A percentile compares a stretch with the other conserved stretches of the same genome.
Conservation (phyloP, 1,284 basidiomycete genomes). For the Peniophora sp. region DNA sequence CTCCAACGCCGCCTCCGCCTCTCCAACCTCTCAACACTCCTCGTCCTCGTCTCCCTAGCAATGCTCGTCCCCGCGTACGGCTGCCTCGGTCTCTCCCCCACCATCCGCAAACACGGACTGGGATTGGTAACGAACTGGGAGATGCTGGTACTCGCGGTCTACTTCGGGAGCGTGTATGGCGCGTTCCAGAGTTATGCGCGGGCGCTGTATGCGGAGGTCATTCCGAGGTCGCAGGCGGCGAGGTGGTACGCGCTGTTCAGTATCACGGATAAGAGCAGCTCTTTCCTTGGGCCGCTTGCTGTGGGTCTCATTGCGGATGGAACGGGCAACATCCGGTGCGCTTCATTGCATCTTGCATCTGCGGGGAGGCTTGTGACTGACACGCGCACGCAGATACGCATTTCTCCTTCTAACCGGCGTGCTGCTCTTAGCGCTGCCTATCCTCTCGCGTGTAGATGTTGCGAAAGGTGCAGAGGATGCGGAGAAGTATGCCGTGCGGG, state of each 20-base stretch:
- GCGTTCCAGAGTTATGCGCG: constrained; percentile 78
- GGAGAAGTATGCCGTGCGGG: constrained; percentile 33
- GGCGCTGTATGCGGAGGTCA: constrained; percentile 70
- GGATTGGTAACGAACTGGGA: constrained; percentile 74
- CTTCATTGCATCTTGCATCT: too few relatives aligned
- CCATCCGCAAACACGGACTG: constrained; percentile 40
- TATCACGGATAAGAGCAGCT: constrained; percentile 86
- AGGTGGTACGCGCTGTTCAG: constrained; percentile 79
- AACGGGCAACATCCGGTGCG: constrained; percentile 75
- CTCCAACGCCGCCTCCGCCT: constrained; percentile 55
- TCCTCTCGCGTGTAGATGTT: constrained; percentile 65
- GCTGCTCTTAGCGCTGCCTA: constrained; percentile 73
- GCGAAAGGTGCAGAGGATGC: constrained; percentile 64
- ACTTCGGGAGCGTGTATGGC: constrained; percentile 75
- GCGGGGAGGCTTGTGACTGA: too few relatives aligned
- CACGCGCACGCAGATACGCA: constrained; percentile 33
- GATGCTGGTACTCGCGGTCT: constrained; percentile 77
- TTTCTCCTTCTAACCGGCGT: constrained; percentile 83
- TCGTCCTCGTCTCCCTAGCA: constrained; percentile 59
- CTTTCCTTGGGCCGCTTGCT: constrained; percentile 81
- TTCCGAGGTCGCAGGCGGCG: constrained; percentile 75
- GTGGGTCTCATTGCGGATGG: constrained; percentile 81
- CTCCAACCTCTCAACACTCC: constrained; percentile 61
- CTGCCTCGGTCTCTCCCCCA: constrained; percentile 66
- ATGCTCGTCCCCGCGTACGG: constrained; percentile 75